A percentile compares a stretch with the other conserved stretches of the same genome.
These are phyloP conservation scores for Hypoxylon lienhwacheense DNA, from an alignment of 495 filamentous ascomycete species.

Conservation along the genomic window DNA sequence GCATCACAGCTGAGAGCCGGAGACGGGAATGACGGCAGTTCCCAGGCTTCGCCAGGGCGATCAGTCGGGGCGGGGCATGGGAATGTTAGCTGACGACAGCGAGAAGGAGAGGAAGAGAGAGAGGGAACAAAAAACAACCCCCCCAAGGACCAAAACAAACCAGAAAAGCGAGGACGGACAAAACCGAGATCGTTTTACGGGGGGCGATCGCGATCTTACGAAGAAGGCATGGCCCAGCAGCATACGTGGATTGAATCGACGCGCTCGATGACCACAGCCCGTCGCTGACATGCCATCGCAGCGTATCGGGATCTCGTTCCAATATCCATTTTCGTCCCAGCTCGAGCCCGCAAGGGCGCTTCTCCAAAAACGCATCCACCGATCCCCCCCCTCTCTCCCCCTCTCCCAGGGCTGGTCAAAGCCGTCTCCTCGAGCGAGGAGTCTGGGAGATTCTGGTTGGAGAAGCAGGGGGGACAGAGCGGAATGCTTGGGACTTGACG, in stretches of 20 bases:
- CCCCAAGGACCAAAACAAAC: no score
- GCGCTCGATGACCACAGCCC: slow-evolving; percentile 10
- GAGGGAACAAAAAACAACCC: no score
- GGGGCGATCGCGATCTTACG: slow-evolving; percentile 22
- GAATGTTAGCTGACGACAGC: slow-evolving; percentile 27
- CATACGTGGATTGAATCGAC: slow-evolving; percentile 30
- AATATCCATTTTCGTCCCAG: slow-evolving; percentile 8
- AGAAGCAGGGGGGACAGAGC: slow-evolving; percentile 14
- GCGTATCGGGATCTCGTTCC: slow-evolving; percentile 9
- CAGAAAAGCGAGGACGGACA: no score
- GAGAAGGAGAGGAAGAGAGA: no score
- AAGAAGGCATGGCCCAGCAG: slow-evolving; percentile 15
- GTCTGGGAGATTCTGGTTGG: no score
- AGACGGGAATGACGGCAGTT: slow-evolving; percentile 13
- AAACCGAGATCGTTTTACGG: slow-evolving; percentile 15
- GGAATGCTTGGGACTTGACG: slow-evolving; percentile 23
- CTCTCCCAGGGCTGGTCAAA: no score
- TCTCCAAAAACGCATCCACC: slow-evolving; percentile 31
- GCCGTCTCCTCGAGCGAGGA: no score
- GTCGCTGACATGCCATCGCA: slow-evolving; percentile 12
- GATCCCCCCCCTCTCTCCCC: no score
- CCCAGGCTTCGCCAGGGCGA: slow-evolving; percentile 1
- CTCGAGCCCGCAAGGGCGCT: slow-evolving; percentile 10
- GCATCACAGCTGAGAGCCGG: slow-evolving; percentile 17
- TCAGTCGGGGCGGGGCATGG: slow-evolving; percentile 22